A percentile compares a stretch with the other conserved stretches of the same genome.
These are phyloP conservation scores for Naganishia cerealis DNA, from an alignment of 1,284 basidiomycete genomes.

Conservation along the genomic window DNA sequence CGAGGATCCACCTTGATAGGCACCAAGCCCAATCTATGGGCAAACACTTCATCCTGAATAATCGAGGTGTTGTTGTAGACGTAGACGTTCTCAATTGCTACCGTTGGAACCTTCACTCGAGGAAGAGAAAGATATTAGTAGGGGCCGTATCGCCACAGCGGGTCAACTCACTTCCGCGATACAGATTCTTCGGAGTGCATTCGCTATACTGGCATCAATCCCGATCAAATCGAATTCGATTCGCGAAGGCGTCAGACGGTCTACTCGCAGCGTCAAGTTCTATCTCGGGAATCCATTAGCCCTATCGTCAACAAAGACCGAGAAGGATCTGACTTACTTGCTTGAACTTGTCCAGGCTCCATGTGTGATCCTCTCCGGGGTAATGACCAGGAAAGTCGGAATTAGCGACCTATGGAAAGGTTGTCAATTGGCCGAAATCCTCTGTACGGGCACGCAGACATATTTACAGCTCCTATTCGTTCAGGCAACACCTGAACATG, in stretches of 20 bases:
- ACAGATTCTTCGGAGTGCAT: conserved; percentile 86
- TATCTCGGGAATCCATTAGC: conserved; percentile 50
- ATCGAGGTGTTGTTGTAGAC: conserved; percentile 95
- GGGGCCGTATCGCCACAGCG: conserved; percentile 1
- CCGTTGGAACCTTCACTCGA: conserved; percentile 70
- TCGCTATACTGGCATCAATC: conserved; percentile 93
- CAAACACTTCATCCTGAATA: conserved; percentile 89
- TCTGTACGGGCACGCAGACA: background rate
- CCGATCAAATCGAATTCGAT: conserved; percentile 95
- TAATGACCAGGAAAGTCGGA: conserved; percentile 85
- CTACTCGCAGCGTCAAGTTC: conserved; percentile 72
- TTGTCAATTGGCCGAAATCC: conserved; percentile 8
- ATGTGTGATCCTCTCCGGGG: conserved; percentile 77
- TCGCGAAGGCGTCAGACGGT: conserved; percentile 73
- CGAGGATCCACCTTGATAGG: conserved; percentile 85
- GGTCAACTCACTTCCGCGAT: conserved; percentile 76
- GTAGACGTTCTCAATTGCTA: conserved; percentile 92
- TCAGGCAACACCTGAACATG: conserved; percentile 69
- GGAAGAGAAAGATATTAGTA: conserved; percentile 1
- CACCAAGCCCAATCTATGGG: conserved; percentile 85
- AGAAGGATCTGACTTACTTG: conserved; percentile 59
- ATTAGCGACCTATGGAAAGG: conserved; percentile 64
- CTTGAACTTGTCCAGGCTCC: conserved; percentile 74
- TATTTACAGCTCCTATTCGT: conserved; percentile 61
- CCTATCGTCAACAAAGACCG: background rate